Evolutionary conservation across 2,329 filamentous ascomycete genomes (phyloP), one percentile per base, ranked within the genome.

Genomic region (Ceratocystis cacaofunesta): DNA sequence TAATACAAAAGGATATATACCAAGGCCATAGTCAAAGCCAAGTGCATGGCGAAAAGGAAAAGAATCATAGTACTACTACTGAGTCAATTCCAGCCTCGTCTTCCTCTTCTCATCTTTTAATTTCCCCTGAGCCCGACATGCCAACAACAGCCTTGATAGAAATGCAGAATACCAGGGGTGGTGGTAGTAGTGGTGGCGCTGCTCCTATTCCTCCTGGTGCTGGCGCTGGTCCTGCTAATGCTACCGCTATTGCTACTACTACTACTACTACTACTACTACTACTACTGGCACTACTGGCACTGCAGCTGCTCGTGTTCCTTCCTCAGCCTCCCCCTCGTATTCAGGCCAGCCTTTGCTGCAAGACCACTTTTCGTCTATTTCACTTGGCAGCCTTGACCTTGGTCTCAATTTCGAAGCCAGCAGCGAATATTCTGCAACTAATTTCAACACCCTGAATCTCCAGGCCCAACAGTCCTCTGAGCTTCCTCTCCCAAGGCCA

Each of bases 311-410:
- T 58, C 55, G 28, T 58, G 32, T 58, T 58, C 28, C 55, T 36
- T 58, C 55, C 41, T 60, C 55, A 41, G 43, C 63, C 30, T 61
- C 41, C n/a, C 50, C 55, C 52, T 63, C 65, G 48, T 62, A 62
- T 63, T 61, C 57, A 15, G 55, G 32, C 55, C 55, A 58, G 12
- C 15, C 12, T 32, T 28, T 60, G 10, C 30, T 57, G 15, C 57
- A 46, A 22, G 55, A 57, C 28, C 52, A 66, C 32, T 64, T 66
- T 41, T 66, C 65, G 46, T 62, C 65, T 30, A 63, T 66, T 52
- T 66, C 65, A 15, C 50, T 62, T 4, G 25, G 30, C 2, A 66
- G 55, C 22, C 58, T 65, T 15, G 43, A 60, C 43, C 30, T 61
- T 30, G 58, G 58, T 46, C 57, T 62, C 46, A 60, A 65, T 43